Conservation (phyloP, 139 green algal species). For the Chlorella ohadii region DNA sequence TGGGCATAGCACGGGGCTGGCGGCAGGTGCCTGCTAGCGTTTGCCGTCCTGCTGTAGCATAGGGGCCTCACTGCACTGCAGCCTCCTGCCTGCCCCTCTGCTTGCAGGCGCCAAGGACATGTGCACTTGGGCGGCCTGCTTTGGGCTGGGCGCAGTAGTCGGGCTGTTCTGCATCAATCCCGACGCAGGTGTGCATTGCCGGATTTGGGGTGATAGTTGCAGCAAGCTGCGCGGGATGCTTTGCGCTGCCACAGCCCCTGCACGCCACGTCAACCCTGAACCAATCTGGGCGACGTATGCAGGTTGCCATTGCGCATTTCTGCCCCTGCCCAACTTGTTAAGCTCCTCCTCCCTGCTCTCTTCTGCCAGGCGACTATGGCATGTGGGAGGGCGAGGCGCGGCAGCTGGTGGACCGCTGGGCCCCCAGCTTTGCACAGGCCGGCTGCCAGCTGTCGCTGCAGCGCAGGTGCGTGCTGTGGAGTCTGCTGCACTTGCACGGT, state of each 20-base stretch:
- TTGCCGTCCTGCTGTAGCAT: too few species aligned
- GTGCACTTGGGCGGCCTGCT: slow-evolving; percentile 36
- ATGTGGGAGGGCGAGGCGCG: slow-evolving; percentile 29
- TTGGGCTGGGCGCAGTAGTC: slow-evolving; percentile 38
- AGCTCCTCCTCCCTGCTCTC: neutral
- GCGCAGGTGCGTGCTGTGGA: neutral
- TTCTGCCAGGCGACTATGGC: slow-evolving; percentile 38
- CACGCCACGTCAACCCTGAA: too few species aligned
- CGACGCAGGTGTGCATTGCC: neutral
- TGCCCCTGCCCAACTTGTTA: too few species aligned
- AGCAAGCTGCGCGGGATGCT: too few species aligned
- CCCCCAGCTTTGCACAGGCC: slow-evolving; percentile 32
- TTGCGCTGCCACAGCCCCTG: too few species aligned
- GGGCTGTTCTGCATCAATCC: slow-evolving; percentile 38
- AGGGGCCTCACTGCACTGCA: too few species aligned
- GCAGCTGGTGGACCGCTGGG: slow-evolving; percentile 24
- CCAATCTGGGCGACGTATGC: too few species aligned
- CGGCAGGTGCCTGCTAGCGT: too few species aligned
- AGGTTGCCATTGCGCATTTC: too few species aligned
- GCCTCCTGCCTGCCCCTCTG: too few species aligned
- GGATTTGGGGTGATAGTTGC: too few species aligned
- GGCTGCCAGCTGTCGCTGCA: slow-evolving; percentile 51
- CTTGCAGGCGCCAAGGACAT: slow-evolving; percentile 1
- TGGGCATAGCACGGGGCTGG: too few species aligned
- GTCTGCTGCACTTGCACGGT: neutral